Evolutionary conservation across 2,329 filamentous ascomycete genomes (phyloP), one percentile per base, ranked within the genome.

Genomic region (Talaromyces verruculosus): DNA sequence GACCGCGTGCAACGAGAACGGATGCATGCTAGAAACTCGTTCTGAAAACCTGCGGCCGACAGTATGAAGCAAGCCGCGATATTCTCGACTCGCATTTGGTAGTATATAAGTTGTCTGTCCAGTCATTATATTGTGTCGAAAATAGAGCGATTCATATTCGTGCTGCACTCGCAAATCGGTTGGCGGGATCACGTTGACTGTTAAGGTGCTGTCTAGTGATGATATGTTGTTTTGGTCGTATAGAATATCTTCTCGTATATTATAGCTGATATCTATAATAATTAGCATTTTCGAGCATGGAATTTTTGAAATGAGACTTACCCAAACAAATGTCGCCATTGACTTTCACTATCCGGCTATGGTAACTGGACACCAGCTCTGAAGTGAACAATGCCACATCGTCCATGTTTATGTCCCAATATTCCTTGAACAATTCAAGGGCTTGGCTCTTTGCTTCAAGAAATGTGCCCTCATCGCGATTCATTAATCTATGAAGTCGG

Each of bases 101-200:
- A 70, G 35, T 19, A 70, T 68, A 51, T 69, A 69, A 8, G 68
- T 58, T 4, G 68, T 67, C 28, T 70, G 67, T 6, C 69, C 68
- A 0, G 65, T 70, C 7, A 57, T 30, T 0, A 61, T 35, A 51
- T 69, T 67, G 22, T 69, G 67, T 49, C 69, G 61, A 33, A 70
- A 70, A 53, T 70, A 70, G 19, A 70, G 61, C n/a, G 69, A 64
- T 49, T 70, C 69, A 45, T 69, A 69, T 55, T 70, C 61, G 30
- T 68, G 68, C 37, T 64, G 61, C 22, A 70, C 65, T 39, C 49
- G 58, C 67, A 69, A 64, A 5, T 69, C 62, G 10, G 61, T 65
- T 11, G 69, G 63, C 22, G 66, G 67, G 61, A 61, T 68, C 33
- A 67, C 68, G 33, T 67, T 70, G 7, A 68, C 59, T 5, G 57